These are phyloP conservation scores for Triticum dicoccoides DNA, from an alignment of 176 grass and related monocot genomes.

Conservation along the genomic window DNA sequence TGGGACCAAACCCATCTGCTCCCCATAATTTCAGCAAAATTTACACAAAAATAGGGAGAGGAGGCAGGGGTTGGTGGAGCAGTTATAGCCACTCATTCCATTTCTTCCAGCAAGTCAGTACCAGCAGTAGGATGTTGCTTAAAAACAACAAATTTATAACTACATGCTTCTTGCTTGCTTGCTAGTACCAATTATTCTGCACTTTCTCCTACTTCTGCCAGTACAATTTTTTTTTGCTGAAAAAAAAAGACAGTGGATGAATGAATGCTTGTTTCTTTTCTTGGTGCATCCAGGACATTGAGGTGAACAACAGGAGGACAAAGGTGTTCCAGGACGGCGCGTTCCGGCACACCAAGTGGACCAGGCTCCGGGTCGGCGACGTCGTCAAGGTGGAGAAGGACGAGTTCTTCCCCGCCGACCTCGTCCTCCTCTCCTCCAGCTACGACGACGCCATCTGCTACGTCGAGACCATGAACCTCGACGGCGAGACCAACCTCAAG, in stretches of 20 bases:
- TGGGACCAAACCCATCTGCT: not conserved
- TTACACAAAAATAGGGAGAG: not conserved
- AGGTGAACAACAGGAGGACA: slow-evolving; percentile 67
- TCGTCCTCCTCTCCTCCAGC: slow-evolving; percentile 82
- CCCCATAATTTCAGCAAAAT: not conserved
- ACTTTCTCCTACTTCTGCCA: not conserved
- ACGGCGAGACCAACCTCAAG: slow-evolving; percentile 97
- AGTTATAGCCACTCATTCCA: not conserved
- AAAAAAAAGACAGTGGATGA: not conserved
- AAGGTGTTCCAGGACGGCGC: slow-evolving; percentile 34
- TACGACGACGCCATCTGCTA: slow-evolving; percentile 87
- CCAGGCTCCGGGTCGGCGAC: slow-evolving; percentile 65
- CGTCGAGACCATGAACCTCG: slow-evolving; percentile 96
- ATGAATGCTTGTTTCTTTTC: not conserved
- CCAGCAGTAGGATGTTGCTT: no score
- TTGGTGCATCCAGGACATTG: slow-evolving; percentile 46
- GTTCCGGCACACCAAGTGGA: slow-evolving; percentile 63
- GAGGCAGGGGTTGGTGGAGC: not conserved
- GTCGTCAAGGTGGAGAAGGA: slow-evolving; percentile 83
- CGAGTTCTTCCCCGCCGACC: slow-evolving; percentile 87
- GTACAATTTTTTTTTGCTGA: no score
- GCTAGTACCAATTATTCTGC: no score
- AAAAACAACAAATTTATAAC: not conserved
- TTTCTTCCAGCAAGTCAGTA: not conserved
- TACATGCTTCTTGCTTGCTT: not conserved